Evolutionary conservation across 768 basidiomycete species (phyloP).

Genomic region (Mrakia hoshinonis): DNA sequence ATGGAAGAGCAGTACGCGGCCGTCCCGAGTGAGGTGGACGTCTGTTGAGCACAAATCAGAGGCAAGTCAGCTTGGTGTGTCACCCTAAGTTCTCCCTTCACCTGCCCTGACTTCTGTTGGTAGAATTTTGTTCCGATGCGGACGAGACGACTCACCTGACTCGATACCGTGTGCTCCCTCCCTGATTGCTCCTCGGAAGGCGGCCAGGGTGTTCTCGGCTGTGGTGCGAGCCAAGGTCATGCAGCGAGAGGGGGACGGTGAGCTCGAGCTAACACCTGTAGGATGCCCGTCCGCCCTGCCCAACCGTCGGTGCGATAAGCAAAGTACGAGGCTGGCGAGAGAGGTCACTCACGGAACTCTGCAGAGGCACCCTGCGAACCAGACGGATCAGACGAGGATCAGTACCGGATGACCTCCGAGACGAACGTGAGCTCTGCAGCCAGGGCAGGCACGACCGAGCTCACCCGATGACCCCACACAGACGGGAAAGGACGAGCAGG

Average conservation of each 20-base stretch:
- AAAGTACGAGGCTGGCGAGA: not conserved
- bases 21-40: slow-evolving; percentile 28
- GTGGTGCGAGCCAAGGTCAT: too few species aligned
- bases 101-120: not conserved
- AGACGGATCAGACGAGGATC: not conserved
- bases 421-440: not conserved
- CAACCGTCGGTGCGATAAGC: not conserved
- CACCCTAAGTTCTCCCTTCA: not conserved
- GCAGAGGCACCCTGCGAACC: slow-evolving; percentile 17
- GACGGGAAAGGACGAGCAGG: not conserved
- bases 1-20: slow-evolving; percentile 40
- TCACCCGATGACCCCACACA: slow-evolving; percentile 18
- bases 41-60: not conserved
- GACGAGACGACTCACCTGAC: not conserved
- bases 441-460: not conserved
- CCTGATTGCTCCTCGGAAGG: slow-evolving; percentile 15
- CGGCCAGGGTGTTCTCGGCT: slow-evolving; percentile 28
- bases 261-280: not conserved
- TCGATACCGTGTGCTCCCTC: slow-evolving; percentile 26
- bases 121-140: not conserved
- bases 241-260: too few species aligned
- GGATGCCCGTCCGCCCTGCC: not conserved
- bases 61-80: not conserved
- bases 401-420: not conserved
- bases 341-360: slow-evolving; percentile 21